Base-by-base conservation (phyloP, 2,329 filamentous ascomycete genomes). In the Phyllosticta paracitricarpa region DNA sequence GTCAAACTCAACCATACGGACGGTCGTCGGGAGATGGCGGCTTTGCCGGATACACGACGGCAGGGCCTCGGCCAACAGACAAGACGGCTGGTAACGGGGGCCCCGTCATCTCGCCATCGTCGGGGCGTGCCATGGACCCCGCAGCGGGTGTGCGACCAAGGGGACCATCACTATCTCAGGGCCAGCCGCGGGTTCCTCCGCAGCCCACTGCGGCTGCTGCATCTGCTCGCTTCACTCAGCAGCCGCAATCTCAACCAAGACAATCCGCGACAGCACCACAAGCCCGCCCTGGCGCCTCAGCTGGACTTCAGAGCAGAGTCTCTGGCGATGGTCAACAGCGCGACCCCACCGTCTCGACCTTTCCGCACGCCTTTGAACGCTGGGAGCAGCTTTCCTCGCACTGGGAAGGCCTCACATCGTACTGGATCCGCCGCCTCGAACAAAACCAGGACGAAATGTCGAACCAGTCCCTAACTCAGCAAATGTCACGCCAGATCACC, bases 371-470 rank as follows among this genome's bases (percentile, higher is more conserved):
- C 0, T 99, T 99, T 69, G 93, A 99, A 74, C 84, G 94, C 63
- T 99, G 94, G 94, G 94, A 99, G 72, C 93, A 90, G 0, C 77
- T 99, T 2, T 99, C 94, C 0, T 95, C 94, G 5, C 93, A 97
- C 68, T 99, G 94, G 94, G 94, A 99, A 73, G 94, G 94, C 4
- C 81, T 99, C 63, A 97, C 94, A 0, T 93, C 91, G 63, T 97
- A 96, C 76, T 99, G 94, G 93, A 94, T 99, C 65, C 88, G 91
- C 55, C 87, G 91, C 67, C 80, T 99, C 7, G 90, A 99, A 75
- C 86, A 94, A 71, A 96, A 96, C 71, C 88, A 89, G 28, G 87
- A 91, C 59, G 91, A 96, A 66, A 83, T 96, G 51, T 86, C 88
- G 65, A 82, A 86, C 12, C 89, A 95, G 66, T 89, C 93, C 0